Evolutionary conservation across 768 basidiomycete species (phyloP).

Genomic region (Termitomyces sp.): DNA sequence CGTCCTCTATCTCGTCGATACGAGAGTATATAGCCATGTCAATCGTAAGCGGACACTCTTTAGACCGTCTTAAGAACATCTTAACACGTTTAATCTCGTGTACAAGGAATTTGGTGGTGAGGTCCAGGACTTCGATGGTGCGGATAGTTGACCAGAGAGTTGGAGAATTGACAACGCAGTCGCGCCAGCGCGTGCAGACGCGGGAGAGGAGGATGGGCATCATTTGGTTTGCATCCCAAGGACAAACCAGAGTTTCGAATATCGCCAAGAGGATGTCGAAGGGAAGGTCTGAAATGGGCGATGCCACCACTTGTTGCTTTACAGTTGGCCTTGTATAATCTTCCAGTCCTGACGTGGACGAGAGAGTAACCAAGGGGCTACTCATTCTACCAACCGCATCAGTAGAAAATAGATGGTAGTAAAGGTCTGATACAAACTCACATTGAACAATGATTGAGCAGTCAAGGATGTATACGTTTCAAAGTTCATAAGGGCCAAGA

Average conservation of each 20-base stretch:
- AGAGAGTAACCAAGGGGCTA: not conserved
- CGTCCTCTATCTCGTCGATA: not conserved
- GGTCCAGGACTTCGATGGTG: not conserved
- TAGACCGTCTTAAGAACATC: not conserved
- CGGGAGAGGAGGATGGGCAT: not conserved
- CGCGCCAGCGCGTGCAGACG: slow-evolving; percentile 2
- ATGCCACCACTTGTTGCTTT: not conserved
- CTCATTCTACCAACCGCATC: not conserved
- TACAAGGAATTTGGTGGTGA: not conserved
- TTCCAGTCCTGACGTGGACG: too few species aligned
- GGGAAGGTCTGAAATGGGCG: not conserved
- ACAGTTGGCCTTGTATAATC: not conserved
- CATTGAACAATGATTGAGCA: not conserved
- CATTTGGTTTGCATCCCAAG: not conserved
- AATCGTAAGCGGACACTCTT: not conserved
- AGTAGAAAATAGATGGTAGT: not conserved
- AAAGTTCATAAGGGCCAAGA: not conserved
- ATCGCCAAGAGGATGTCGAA: slow-evolving; percentile 1
- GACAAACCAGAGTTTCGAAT: not conserved
- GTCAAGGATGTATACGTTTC: not conserved
- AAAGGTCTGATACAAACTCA: not conserved
- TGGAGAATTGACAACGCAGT: not conserved
- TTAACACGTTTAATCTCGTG: not conserved
- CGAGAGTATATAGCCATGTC: not conserved
- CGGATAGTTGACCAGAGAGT: slow-evolving; percentile 1